Evolutionary conservation across 441 rosid genomes (phyloP), one percentile per base, ranked within the genome.

Genomic region (Metrosideros polymorpha): DNA sequence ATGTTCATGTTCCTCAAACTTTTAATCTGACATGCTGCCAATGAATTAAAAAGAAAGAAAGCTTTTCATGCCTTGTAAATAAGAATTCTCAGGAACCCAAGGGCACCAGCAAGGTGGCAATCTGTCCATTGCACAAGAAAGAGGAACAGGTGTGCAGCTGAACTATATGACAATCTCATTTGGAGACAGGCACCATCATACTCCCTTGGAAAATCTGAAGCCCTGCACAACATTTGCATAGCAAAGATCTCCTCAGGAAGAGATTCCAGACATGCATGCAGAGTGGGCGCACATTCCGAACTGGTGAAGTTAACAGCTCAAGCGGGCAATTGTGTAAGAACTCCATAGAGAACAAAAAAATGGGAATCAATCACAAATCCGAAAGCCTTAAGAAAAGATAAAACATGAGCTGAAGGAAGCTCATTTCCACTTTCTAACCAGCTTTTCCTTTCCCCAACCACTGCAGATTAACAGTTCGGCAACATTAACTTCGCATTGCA

Each of bases 91-190:
- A 95, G 90, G 90, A 95, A 88, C 51, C 96, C 98, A 87, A 95
- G 94, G 47, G 96, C 93, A 84, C 96, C 96, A 13, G 95, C 96
- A 82, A 95, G 94, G 86, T 94, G 89, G 87, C 95, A 94, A 86
- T 94, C 96, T 32, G 95, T 91, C 96, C 98, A 94, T 57, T 92
- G 96, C 89, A 95, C 94, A 43, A 93, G 91, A 89, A 91, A 94
- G 39, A 94, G 94, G 87, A 94, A 91, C 49, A 95, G 85, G 79
- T 95, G 95, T 13, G 98, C 95, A 35, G 93, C 95, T 17, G 95
- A 92, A 91, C 95, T 92, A 88, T 94, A 94, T 4, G 96, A 92
- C 91, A 95, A 85, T 87, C 95, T 90, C 98, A 95, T 94, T 87
- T 95, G 98, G 87, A 95, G 89, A 85, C 95, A 91, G 61, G 95